Conservation (phyloP, 1,284 basidiomycete genomes). For the Cryptococcus sp. region DNA sequence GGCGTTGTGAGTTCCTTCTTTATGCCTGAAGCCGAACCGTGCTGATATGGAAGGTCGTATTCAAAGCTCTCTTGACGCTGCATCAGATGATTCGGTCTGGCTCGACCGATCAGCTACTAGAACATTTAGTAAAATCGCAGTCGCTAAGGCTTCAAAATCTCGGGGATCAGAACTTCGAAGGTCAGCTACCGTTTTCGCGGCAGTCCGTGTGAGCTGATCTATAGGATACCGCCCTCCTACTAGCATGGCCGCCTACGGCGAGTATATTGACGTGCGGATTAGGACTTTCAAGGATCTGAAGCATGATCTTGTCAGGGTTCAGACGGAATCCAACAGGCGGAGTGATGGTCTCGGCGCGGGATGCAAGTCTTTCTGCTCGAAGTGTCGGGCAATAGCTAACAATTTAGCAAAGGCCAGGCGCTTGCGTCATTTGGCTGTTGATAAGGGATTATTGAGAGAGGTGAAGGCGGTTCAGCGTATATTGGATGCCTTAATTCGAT, state of each 20-base stretch:
- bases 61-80: constrained; percentile 91
- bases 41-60: constrained; percentile 65
- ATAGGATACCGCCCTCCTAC: constrained; percentile 77
- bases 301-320: constrained; percentile 87
- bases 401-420: constrained; percentile 55
- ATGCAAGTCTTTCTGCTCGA: constrained; percentile 16
- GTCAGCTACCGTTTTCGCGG: constrained; percentile 8
- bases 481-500: constrained; percentile 80
- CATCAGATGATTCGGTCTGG: constrained; percentile 95
- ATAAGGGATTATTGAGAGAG: constrained; percentile 90
- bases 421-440: constrained; percentile 85
- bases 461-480: constrained; percentile 85
- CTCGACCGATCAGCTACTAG: constrained; percentile 82
- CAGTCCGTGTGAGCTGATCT: background rate
- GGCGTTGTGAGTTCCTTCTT: constrained; percentile 61
- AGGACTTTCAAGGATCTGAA: constrained; percentile 84
- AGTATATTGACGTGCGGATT: constrained; percentile 85
- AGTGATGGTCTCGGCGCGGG: constrained; percentile 42
- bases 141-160: constrained; percentile 75
- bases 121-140: constrained; percentile 73
- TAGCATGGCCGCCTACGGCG: constrained; percentile 80
- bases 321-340: constrained; percentile 78
- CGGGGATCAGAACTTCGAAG: constrained; percentile 53
- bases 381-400: background rate
- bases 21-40: background rate